Percentiles rank a stretch among this genome's conserved stretches.
Conservation (phyloP, 306 rosid genomes). For the Citrullus mucosospermus region DNA sequence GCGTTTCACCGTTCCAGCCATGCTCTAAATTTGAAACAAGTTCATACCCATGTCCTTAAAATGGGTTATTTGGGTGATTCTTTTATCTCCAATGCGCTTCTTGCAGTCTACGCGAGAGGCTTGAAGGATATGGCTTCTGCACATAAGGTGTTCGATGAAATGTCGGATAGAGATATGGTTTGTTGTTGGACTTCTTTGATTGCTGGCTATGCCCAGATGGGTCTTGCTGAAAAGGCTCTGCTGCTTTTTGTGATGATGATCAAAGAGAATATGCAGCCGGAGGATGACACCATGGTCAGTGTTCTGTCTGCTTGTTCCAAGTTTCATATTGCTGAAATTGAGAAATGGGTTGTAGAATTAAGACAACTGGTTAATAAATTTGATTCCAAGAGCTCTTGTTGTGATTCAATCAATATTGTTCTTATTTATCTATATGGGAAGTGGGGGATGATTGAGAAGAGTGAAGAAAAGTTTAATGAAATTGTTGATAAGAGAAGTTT, state of each 20-base stretch:
- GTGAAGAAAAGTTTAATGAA: constrained; percentile 28
- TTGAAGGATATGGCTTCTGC: constrained; percentile 27
- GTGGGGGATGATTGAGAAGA: constrained; percentile 31
- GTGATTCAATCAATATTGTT: constrained; percentile 24
- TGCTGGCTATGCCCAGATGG: constrained; percentile 30
- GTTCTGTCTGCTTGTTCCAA: constrained; percentile 50
- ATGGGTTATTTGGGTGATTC: constrained; percentile 24
- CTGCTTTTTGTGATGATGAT: constrained; percentile 29
- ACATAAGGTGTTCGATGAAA: constrained; percentile 42
- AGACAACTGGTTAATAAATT: constrained; percentile 1
- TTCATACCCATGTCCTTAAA: constrained; percentile 35
- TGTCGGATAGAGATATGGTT: constrained; percentile 23
- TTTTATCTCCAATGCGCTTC: constrained; percentile 30
- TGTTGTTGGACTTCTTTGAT: constrained; percentile 45
- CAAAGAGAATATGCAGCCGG: constrained; percentile 27
- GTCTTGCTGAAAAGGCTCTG: constrained; percentile 31
- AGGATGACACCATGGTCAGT: constrained; percentile 37
- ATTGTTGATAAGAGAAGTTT: constrained; percentile 25
- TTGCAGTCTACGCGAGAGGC: constrained; percentile 27
- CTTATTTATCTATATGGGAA: constrained; percentile 40
- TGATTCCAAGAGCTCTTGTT: constrained; percentile 1
- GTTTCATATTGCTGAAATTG: constrained; percentile 26
- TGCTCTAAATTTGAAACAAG: constrained; percentile 19
- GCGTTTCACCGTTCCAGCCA: constrained; percentile 21
- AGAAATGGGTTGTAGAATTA: constrained; percentile 32